phyloP scores from a whole-genome alignment of 2,329 filamentous ascomycete genomes.

The Colletotrichum siamense region DNA sequence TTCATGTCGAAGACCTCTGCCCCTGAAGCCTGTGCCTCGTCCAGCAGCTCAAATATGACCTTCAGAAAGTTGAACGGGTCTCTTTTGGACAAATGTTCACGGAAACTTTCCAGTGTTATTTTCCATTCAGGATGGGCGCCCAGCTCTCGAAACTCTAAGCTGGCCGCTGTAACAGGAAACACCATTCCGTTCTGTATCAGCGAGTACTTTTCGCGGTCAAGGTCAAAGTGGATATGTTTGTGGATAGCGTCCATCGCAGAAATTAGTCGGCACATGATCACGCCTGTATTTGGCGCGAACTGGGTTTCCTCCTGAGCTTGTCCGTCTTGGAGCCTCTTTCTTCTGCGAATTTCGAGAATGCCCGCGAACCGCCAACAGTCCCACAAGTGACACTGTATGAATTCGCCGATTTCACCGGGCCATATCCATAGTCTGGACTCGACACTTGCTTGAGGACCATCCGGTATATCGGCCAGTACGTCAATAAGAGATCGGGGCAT shows the following conservation, averaged over 20 bases:
- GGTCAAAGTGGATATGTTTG: neutral
- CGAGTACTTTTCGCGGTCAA: neutral
- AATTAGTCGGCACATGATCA: neutral
- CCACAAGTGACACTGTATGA: neutral
- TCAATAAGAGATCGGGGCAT: neutral
- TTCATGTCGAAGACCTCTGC: neutral
- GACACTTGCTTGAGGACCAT: neutral
- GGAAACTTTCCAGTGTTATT: neutral
- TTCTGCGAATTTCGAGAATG: neutral
- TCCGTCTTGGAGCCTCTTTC: neutral
- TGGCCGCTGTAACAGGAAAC: neutral
- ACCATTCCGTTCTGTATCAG: neutral
- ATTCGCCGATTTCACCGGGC: neutral
- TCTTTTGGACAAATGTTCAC: neutral
- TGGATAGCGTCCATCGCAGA: neutral
- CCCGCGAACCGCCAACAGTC: neutral
- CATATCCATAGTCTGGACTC: neutral
- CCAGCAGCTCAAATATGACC: neutral
- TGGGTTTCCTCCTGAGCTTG: neutral
- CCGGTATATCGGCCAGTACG: neutral
- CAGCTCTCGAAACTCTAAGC: neutral
- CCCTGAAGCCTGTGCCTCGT: neutral
- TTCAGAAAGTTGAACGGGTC: neutral
- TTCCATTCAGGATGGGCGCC: neutral
- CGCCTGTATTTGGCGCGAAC: neutral